A percentile compares a stretch with the other conserved stretches of the same genome.
phyloP scores from a whole-genome alignment of 2,329 filamentous ascomycete species.

The Myotisia sp. region DNA sequence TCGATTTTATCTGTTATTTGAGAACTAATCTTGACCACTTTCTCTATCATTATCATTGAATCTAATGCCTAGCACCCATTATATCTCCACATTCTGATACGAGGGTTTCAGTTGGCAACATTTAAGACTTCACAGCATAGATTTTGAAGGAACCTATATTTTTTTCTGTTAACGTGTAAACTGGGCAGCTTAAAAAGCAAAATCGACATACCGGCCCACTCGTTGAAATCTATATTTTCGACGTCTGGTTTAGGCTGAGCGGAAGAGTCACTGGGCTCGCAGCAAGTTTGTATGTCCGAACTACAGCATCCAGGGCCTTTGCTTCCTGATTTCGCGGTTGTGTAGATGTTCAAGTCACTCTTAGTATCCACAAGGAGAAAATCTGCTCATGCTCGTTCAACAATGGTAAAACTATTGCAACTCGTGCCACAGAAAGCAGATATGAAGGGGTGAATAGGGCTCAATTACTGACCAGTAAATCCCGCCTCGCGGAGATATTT shows the following conservation, averaged over 20 bases:
- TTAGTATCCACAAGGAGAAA: conserved; percentile 34
- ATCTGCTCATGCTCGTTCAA: conserved; percentile 18
- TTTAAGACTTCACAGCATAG: conserved; percentile 39
- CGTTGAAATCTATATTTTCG: conserved; percentile 33
- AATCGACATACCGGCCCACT: conserved; percentile 35
- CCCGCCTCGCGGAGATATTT: conserved; percentile 37
- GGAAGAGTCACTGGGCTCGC: conserved; percentile 1
- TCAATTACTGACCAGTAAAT: conserved; percentile 30
- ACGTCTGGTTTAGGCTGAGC: conserved; percentile 4
- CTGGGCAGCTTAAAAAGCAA: neutral
- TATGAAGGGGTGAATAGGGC: too few species aligned
- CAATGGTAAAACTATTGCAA: neutral
- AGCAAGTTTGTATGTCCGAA: conserved; percentile 4
- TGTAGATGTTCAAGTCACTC: conserved; percentile 37
- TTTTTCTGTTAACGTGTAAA: conserved; percentile 3
- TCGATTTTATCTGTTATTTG: too few species aligned
- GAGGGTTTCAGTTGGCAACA: too few species aligned
- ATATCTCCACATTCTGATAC: too few species aligned
- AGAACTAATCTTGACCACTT: too few species aligned
- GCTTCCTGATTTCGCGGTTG: conserved; percentile 14
- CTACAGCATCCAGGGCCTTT: conserved; percentile 11
- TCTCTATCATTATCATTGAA: too few species aligned
- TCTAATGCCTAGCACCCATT: too few species aligned
- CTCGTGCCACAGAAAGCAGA: too few species aligned
- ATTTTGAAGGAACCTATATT: conserved; percentile 35